Conservation (phyloP, 2,329 filamentous ascomycete genomes). For the Ceratocystis colombiana region DNA sequence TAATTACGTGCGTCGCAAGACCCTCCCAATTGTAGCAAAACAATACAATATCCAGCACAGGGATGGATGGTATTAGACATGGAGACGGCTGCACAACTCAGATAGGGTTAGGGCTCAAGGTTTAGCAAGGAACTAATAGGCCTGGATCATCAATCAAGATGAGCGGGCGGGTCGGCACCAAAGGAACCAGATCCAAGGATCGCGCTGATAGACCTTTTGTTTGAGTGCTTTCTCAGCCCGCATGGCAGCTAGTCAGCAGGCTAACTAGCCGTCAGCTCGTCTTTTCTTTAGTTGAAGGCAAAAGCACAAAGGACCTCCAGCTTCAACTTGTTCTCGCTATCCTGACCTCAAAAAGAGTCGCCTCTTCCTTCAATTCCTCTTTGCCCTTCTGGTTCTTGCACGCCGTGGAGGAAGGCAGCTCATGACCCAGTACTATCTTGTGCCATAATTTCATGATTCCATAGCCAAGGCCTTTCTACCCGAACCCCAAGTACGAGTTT, state of each 20-base stretch:
- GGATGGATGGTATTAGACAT: not conserved
- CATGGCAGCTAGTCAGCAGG: not conserved
- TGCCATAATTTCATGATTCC: not conserved
- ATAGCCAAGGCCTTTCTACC: not conserved
- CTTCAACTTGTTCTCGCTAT: not conserved
- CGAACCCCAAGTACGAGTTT: not conserved
- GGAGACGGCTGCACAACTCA: not conserved
- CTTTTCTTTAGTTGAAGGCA: not conserved
- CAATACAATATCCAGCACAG: not conserved
- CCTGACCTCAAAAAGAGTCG: not conserved
- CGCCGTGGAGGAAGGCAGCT: not conserved
- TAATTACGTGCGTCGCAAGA: not conserved
- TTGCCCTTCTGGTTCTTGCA: not conserved
- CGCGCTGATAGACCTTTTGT: not conserved
- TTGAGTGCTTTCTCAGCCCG: not conserved
- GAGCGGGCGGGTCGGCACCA: not conserved
- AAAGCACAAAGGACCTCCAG: not conserved
- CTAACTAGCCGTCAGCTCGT: not conserved
- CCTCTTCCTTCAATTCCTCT: not conserved
- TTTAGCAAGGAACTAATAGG: too few relatives aligned
- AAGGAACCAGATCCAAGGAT: slow-evolving; percentile 7
- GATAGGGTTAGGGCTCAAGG: too few relatives aligned
- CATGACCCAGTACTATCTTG: too few relatives aligned
- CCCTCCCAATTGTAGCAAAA: not conserved
- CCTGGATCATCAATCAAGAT: not conserved